Evolutionary conservation across 352 stramenopile genomes (phyloP), one percentile per base, ranked within the genome.

Genomic region (Globisporangium camurandrum): DNA sequence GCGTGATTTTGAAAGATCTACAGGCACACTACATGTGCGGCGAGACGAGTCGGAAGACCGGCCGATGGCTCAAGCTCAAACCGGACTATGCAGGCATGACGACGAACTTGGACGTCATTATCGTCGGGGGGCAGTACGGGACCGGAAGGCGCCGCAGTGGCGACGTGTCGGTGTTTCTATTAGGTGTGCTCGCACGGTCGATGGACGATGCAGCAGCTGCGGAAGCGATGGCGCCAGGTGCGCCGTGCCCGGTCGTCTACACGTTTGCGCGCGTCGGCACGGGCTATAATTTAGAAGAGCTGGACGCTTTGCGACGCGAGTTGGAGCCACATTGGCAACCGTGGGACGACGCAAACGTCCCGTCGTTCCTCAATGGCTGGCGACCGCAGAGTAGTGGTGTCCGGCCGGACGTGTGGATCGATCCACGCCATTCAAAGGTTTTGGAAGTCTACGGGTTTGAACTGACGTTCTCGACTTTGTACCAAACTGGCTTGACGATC

Each of bases 21-120:
- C 88, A 88, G n/a, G 73, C 83, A 10, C 83, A 93, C 38, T 93
- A 93, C 38, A 92, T 93, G 78, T 93, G 80, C 41, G 83, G 80
- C 23, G 83, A 93, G 52, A 85, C 59, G 41, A 87, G 78, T 51
- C 69, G 80, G 3, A 82, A 82, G 57, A 68, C 76, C 14, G 86
- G 88, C 54, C 87, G 79, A 24, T 94, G 83, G 83, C 69, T 94
- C 62, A 94, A 94, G 42, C 62, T 94, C 36, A 94, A 94, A 46
- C 81, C 81, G 6, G 80, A 94, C 59, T 94, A 93, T 49, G 83
- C 81, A 2, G 83, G 80, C 10, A 91, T 94, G 76, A 88, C 81
- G 10, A 88, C 76, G 16, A 76, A 91, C 34, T 45, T 94, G 10
- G 81, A 94, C 45, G 67, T 76, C 38, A 47, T 94, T 19, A 91